Evolutionary conservation across 345 rosid genomes (phyloP).

Genomic region (Reutealis trisperma): DNA sequence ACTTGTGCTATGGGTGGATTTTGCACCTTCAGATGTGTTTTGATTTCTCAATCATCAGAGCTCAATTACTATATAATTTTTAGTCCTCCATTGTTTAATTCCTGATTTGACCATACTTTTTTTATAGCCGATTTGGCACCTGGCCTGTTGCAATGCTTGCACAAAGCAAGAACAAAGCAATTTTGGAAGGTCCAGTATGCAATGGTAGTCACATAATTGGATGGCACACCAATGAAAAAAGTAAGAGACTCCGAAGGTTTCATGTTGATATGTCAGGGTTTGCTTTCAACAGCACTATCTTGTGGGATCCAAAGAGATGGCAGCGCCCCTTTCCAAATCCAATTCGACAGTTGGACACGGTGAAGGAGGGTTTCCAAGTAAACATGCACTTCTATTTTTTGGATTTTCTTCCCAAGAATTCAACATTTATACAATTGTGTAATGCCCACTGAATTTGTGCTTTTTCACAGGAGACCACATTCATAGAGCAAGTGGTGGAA

Average conservation of each 20-base stretch:
- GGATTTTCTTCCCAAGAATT: background rate
- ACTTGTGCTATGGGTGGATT: background rate
- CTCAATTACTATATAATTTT: background rate
- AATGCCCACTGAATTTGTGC: background rate
- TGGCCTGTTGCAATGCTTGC: slow-evolving; percentile 99
- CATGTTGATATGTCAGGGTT: slow-evolving; percentile 97
- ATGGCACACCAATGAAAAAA: slow-evolving; percentile 97
- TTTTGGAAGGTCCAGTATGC: slow-evolving; percentile 88
- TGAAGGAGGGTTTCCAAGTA: slow-evolving; percentile 97
- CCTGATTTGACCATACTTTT: slow-evolving; percentile 18
- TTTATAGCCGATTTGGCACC: slow-evolving; percentile 76
- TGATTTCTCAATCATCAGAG: background rate
- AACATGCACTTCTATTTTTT: slow-evolving; percentile 12
- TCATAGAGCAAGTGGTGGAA: slow-evolving; percentile 85
- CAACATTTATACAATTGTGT: background rate
- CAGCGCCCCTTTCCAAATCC: slow-evolving; percentile 49
- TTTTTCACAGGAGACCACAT: slow-evolving; percentile 72
- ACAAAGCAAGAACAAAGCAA: slow-evolving; percentile 82
- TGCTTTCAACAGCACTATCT: slow-evolving; percentile 90
- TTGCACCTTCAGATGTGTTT: background rate
- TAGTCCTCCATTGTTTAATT: background rate
- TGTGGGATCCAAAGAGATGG: slow-evolving; percentile 94
- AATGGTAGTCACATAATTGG: slow-evolving; percentile 77
- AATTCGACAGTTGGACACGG: slow-evolving; percentile 68
- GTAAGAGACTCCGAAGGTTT: slow-evolving; percentile 78